Evolutionary conservation across 345 rosid genomes (phyloP).

Genomic region (Passiflora organensis): DNA sequence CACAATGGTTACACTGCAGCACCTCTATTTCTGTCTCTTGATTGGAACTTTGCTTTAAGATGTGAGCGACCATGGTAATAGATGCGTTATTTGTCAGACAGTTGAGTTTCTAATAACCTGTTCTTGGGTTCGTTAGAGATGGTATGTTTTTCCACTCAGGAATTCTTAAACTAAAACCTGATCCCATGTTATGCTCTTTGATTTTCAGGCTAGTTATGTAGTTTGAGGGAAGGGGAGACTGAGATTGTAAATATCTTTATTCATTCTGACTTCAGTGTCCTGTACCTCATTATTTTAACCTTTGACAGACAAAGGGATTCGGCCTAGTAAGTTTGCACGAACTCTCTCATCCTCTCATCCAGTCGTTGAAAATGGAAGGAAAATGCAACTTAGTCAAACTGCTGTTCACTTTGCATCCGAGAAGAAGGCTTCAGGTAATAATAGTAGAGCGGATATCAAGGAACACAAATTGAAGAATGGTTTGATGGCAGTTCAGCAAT

Average conservation of each 20-base stretch:
- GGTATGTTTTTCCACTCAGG: too few relatives aligned
- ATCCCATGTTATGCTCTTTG: conserved; percentile 4
- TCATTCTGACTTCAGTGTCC: conserved; percentile 1
- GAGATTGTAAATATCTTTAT: conserved; percentile 6
- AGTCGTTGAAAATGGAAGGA: conserved; percentile 17
- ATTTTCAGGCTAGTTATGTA: too few relatives aligned
- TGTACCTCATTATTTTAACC: conserved; percentile 6
- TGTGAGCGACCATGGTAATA: conserved; percentile 6
- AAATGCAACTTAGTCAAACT: conserved; percentile 13
- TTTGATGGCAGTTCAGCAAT: background rate
- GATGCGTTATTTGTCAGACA: conserved; percentile 7
- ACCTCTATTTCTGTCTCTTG: conserved; percentile 15
- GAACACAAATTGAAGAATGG: conserved; percentile 17
- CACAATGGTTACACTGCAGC: conserved; percentile 15
- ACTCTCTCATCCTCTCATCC: background rate
- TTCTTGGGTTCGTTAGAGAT: conserved; percentile 11
- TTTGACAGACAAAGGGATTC: conserved; percentile 13
- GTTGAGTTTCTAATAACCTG: conserved; percentile 10
- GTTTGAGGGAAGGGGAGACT: too few relatives aligned
- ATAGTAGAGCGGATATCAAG: conserved; percentile 1
- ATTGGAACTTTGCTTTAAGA: conserved; percentile 15
- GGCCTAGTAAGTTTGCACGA: conserved; percentile 12
- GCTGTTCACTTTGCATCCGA: background rate
- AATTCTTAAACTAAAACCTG: background rate
- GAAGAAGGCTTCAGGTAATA: conserved; percentile 8